These are phyloP conservation scores for Verticillium isaacii DNA, from an alignment of 2,329 filamentous ascomycete genomes.

Conservation along the genomic window DNA sequence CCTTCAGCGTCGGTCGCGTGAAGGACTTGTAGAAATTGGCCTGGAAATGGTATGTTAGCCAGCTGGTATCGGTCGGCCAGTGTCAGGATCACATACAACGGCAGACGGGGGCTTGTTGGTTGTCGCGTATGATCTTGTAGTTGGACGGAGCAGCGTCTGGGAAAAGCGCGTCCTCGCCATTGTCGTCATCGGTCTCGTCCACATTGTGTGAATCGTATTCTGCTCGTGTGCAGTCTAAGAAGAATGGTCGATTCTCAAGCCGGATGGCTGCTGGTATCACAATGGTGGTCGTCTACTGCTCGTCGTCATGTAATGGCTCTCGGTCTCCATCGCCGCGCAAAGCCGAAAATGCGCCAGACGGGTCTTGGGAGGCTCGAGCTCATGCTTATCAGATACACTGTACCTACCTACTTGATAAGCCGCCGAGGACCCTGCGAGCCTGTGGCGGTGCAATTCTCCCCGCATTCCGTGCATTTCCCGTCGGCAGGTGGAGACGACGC, in stretches of 20 bases:
- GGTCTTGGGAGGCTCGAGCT: background rate
- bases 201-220: background rate
- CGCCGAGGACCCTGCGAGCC: background rate
- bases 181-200: background rate
- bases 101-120: background rate
- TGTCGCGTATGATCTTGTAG: background rate
- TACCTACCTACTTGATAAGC: background rate
- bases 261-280: background rate
- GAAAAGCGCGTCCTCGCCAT: background rate
- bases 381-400: background rate
- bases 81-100: background rate
- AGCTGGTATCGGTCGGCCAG: background rate
- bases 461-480: background rate
- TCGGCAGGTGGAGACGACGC: background rate
- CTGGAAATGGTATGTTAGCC: slow-evolving; percentile 26
- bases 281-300: background rate
- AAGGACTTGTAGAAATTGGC: slow-evolving; percentile 71
- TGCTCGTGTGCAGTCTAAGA: background rate
- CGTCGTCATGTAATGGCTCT: background rate
- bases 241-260: background rate
- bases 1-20: slow-evolving; percentile 67
- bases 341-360: background rate
- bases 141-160: background rate
- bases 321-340: background rate
- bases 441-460: background rate